phyloP scores from a whole-genome alignment of 2,329 filamentous ascomycete genomes.

The Fusarium illudens region DNA sequence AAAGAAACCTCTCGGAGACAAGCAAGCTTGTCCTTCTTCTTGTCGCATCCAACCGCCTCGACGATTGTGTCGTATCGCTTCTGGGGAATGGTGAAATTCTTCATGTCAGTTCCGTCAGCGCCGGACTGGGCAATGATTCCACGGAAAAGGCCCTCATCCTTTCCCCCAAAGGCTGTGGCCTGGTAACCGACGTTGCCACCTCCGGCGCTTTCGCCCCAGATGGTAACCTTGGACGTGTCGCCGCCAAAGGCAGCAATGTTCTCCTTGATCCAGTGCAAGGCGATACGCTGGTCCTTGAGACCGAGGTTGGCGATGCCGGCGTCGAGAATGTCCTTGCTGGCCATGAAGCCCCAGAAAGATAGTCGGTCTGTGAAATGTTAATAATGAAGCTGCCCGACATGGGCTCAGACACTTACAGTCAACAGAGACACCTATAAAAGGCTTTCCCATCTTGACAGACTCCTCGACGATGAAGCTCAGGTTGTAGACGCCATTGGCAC shows the following conservation, averaged over 20 bases:
- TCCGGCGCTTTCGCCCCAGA: slow-evolving; percentile 58
- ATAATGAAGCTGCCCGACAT: accelerated
- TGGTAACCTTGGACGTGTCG: slow-evolving; percentile 54
- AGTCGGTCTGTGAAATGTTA: slow-evolving; percentile 25
- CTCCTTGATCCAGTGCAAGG: slow-evolving; percentile 59
- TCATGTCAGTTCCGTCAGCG: slow-evolving; percentile 43
- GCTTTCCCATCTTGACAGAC: slow-evolving; percentile 41
- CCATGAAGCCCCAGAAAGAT: slow-evolving; percentile 56
- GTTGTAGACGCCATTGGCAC: slow-evolving; percentile 64
- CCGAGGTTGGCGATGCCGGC: slow-evolving; percentile 55
- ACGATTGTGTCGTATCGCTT: slow-evolving; percentile 35
- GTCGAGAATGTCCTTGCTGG: slow-evolving; percentile 51
- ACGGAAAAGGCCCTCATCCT: slow-evolving; percentile 63
- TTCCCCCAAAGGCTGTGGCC: slow-evolving; percentile 59
- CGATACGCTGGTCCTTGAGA: slow-evolving; percentile 59
- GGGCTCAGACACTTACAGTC: slow-evolving; percentile 5
- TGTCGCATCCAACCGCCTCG: slow-evolving; percentile 35
- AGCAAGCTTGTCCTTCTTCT: slow-evolving; percentile 35
- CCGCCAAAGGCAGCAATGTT: slow-evolving; percentile 57
- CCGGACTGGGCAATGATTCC: slow-evolving; percentile 62
- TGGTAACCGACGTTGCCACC: slow-evolving; percentile 59
- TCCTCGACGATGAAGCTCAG: slow-evolving; percentile 64
- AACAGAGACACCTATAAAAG: slow-evolving; percentile 32
- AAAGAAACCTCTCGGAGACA: slow-evolving; percentile 44
- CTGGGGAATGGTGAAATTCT: slow-evolving; percentile 20